Evolutionary conservation across 768 basidiomycete species (phyloP), one percentile per base, ranked within the genome.

Genomic region (Suillus paluster): DNA sequence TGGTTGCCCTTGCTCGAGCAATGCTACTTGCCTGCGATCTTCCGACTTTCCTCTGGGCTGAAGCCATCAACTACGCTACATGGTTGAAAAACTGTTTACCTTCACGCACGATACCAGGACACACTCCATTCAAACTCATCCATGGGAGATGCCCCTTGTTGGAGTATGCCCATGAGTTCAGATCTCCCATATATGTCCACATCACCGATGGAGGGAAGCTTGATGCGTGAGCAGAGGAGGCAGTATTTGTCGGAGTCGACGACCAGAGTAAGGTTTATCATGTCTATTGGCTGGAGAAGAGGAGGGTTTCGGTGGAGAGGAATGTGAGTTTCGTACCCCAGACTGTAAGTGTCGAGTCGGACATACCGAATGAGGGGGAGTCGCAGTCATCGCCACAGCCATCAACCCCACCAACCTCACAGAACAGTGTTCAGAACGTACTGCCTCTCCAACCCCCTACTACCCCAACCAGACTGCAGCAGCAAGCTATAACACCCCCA

Each of bases 11-110:
- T 6, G 67, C 64, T 1, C 61, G 72, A 0, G 60, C 67, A 5
- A 62, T 76, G 53, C 58, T 77, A 2, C 34, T 56, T 11, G 73
- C 72, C 33, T 55, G 66, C 0, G 57, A 67, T 6, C 63, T 78
- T 10, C 68, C 70, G 2, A 52, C 59, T 44, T 58, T 48, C 17
- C 61, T 70, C 15, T 75, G 30, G 67, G 68, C 14, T 21, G 57
- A 17, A 54, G 66, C 25, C 0, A 65, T 75, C 0, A 57, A 55
- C 0, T 71, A 81, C 59, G 74, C 71, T 0, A 67, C 74, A 0
- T 81, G 77, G 71, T 45, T 82, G 36, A 67, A 70, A 59, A 81
- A 81, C 60, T 44, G 73, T 2, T 71, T 73, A 0, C 65, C 72
- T 0, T 75, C 72, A 1, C 65, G 66, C 14, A 66, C 67, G 0